These are phyloP conservation scores for Colletotrichum lupini DNA, from an alignment of 2,329 filamentous ascomycete species.

Conservation along the genomic window DNA sequence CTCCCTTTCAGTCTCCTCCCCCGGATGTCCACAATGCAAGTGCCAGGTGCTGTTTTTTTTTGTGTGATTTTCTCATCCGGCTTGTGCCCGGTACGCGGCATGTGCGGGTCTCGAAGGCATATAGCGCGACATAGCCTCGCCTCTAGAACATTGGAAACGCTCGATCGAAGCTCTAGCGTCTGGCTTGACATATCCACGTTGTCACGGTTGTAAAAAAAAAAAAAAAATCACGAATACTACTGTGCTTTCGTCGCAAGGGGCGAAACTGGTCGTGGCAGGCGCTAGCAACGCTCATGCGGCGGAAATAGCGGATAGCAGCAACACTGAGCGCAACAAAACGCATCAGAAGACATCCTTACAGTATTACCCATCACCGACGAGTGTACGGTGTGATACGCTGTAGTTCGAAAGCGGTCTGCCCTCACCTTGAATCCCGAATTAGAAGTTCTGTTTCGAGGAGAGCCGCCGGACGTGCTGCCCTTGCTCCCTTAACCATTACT, in stretches of 20 bases:
- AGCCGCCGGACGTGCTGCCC: neutral
- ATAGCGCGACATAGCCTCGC: neutral
- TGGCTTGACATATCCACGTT: neutral
- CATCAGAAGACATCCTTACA: neutral
- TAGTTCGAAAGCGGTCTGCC: neutral
- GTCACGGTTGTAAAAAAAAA: neutral
- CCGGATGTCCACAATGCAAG: neutral
- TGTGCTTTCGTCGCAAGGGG: neutral
- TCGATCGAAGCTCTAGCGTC: neutral
- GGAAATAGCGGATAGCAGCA: neutral
- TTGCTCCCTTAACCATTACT: neutral
- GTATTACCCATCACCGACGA: conserved; percentile 10
- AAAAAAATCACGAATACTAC: too few relatives aligned
- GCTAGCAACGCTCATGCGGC: conserved; percentile 1
- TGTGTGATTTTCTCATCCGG: too few relatives aligned
- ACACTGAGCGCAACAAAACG: neutral
- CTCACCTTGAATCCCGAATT: conserved; percentile 1
- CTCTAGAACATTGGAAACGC: conserved; percentile 9
- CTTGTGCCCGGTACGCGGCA: neutral
- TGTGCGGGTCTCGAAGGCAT: neutral
- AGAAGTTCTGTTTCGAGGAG: conserved; percentile 1
- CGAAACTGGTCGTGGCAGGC: neutral
- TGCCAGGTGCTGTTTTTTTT: neutral
- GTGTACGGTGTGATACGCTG: neutral
- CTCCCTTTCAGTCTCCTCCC: neutral